Conservation (phyloP, 345 rosid species). For the Camelina laxa region DNA sequence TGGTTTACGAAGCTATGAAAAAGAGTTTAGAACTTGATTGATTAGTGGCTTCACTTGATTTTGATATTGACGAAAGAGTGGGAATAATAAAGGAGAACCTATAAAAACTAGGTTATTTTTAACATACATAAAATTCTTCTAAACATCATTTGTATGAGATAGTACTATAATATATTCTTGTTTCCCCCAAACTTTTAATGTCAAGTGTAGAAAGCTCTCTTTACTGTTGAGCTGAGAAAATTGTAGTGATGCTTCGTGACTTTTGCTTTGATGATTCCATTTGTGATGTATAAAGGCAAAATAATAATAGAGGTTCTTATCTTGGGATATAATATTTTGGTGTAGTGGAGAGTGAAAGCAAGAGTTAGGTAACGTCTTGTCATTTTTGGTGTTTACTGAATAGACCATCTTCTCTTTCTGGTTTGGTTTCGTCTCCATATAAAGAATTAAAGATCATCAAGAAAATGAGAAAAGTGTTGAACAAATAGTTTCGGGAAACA, state of each 20-base stretch:
- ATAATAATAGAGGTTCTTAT: background rate
- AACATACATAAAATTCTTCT: constrained; percentile 40
- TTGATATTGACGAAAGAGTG: constrained; percentile 44
- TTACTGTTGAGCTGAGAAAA: background rate
- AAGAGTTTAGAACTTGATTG: constrained; percentile 73
- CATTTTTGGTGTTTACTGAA: constrained; percentile 4
- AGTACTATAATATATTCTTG: constrained; percentile 6
- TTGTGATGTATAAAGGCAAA: background rate
- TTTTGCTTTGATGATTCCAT: background rate
- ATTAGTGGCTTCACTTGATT: constrained; percentile 31
- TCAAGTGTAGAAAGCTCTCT: constrained; percentile 17
- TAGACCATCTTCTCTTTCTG: background rate
- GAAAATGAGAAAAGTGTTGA: background rate
- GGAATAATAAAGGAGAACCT: constrained; percentile 35
- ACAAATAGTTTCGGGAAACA: background rate
- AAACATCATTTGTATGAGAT: constrained; percentile 35
- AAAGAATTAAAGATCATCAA: background rate
- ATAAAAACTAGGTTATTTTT: constrained; percentile 27
- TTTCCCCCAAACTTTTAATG: background rate
- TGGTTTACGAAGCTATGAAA: constrained; percentile 84
- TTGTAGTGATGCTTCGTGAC: constrained; percentile 15
- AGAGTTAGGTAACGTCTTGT: constrained; percentile 11
- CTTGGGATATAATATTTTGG: constrained; percentile 11
- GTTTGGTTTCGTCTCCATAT: background rate
- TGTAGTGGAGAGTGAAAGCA: background rate